A percentile compares a stretch with the other conserved stretches of the same genome.
These are phyloP conservation scores for Wickerhamiella musiphila DNA, from an alignment of 805 yeast genomes.

Conservation along the genomic window DNA sequence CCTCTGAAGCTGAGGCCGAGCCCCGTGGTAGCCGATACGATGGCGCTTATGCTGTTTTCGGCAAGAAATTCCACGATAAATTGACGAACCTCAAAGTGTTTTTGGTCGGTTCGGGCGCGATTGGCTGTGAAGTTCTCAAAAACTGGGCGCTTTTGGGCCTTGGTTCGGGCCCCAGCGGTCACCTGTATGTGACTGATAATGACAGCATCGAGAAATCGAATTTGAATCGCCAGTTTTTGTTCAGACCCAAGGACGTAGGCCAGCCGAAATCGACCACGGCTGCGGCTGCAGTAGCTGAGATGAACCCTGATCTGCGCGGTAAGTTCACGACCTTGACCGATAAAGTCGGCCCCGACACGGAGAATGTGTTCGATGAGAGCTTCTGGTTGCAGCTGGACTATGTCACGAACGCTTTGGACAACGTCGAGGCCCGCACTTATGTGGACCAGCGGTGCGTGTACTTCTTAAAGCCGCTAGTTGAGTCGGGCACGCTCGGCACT, in stretches of 20 bases:
- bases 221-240: constrained; percentile 88
- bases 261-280: constrained; percentile 81
- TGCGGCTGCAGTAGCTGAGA: constrained; percentile 58
- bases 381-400: constrained; percentile 78
- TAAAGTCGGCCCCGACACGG: constrained; percentile 89
- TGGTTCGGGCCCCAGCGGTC: constrained; percentile 82
- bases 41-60: constrained; percentile 89
- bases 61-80: constrained; percentile 53
- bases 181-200: constrained; percentile 73
- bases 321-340: constrained; percentile 63
- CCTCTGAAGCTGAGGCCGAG: constrained; percentile 48
- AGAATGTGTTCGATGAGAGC: constrained; percentile 60
- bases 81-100: constrained; percentile 68
- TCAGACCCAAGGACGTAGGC: constrained; percentile 91
- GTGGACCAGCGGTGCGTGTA: constrained; percentile 95
- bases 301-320: constrained; percentile 73
- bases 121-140: constrained; percentile 96
- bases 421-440: constrained; percentile 93
- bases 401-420: constrained; percentile 93
- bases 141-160: constrained; percentile 96
- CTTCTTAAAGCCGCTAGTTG: constrained; percentile 76
- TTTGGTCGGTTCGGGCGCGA: constrained; percentile 96
- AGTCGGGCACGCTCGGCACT: constrained; percentile 95
- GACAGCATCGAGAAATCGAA: constrained; percentile 93
- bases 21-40: constrained; percentile 79